These are phyloP conservation scores for Mortierella antarctica DNA, from an alignment of 192 early-diverging fungal genomes.

Conservation along the genomic window DNA sequence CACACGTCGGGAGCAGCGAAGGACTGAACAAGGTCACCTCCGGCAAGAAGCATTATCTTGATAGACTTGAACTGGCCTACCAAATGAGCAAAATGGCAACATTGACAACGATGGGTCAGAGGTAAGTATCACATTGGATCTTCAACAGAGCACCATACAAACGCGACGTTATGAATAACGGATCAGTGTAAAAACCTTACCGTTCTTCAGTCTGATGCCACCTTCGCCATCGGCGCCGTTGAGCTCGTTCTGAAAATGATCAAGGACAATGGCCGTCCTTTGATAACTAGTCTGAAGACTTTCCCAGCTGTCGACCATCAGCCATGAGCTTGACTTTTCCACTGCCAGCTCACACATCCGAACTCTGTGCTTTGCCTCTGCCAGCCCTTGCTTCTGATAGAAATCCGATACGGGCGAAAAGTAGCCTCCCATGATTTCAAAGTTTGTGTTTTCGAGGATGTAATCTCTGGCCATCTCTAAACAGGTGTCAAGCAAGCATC, in stretches of 20 bases:
- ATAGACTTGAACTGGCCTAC: slow-evolving; percentile 70
- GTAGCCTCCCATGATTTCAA: slow-evolving; percentile 94
- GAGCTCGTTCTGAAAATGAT: slow-evolving; percentile 94
- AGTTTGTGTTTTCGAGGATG: slow-evolving; percentile 74
- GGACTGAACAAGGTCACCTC: slow-evolving; percentile 96
- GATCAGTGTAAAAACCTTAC: slow-evolving; percentile 28
- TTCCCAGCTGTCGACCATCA: slow-evolving; percentile 99
- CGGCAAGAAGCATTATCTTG: slow-evolving; percentile 92
- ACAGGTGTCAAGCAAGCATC: not conserved
- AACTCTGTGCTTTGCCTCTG: slow-evolving; percentile 86
- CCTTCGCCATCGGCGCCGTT: slow-evolving; percentile 77
- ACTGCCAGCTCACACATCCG: slow-evolving; percentile 93
- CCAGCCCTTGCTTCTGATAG: slow-evolving; percentile 94
- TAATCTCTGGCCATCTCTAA: slow-evolving; percentile 96
- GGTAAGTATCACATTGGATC: not conserved
- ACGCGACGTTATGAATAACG: not conserved
- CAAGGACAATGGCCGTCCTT: slow-evolving; percentile 89
- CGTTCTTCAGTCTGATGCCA: slow-evolving; percentile 71
- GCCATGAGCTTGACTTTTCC: slow-evolving; percentile 85
- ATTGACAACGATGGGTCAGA: not conserved
- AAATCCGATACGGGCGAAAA: slow-evolving; percentile 96
- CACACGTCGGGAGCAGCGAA: slow-evolving; percentile 93
- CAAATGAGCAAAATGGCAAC: not conserved
- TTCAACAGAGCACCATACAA: not conserved
- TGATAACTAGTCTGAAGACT: slow-evolving; percentile 80